These are phyloP conservation scores for Cymbopogon citratus DNA, from an alignment of 176 grass and related monocot genomes.

Conservation along the genomic window DNA sequence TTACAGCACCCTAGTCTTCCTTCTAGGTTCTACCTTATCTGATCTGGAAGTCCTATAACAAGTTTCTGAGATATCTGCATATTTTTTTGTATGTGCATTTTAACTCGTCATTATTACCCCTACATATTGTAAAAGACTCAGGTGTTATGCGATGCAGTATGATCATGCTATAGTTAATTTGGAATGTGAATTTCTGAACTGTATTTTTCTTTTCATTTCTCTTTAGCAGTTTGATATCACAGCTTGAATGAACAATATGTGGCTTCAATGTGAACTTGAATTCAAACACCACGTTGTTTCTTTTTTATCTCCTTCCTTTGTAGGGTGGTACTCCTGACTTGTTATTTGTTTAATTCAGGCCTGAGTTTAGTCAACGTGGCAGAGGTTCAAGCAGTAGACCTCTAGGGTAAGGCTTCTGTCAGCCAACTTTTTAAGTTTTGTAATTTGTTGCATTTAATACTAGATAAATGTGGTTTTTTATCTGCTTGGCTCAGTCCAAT, in stretches of 20 bases:
- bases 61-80: background rate
- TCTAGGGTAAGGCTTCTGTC: slow-evolving; percentile 38
- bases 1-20: background rate
- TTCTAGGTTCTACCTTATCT: background rate
- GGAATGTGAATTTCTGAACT: background rate
- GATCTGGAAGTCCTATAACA: background rate
- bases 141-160: background rate
- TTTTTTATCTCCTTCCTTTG: background rate
- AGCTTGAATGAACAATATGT: background rate
- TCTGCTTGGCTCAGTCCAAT: background rate
- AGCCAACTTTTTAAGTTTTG: background rate
- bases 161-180: background rate
- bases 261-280: background rate
- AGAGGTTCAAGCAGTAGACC: slow-evolving; percentile 39
- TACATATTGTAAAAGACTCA: background rate
- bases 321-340: background rate
- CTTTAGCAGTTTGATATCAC: background rate
- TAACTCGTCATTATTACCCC: background rate
- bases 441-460: background rate
- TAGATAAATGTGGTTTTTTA: background rate
- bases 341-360: slow-evolving; percentile 35
- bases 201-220: background rate
- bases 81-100: background rate
- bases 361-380: slow-evolving; percentile 39
- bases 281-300: background rate